phyloP scores from a whole-genome alignment of 306 rosid genomes.

The Begonia loranthoides region DNA sequence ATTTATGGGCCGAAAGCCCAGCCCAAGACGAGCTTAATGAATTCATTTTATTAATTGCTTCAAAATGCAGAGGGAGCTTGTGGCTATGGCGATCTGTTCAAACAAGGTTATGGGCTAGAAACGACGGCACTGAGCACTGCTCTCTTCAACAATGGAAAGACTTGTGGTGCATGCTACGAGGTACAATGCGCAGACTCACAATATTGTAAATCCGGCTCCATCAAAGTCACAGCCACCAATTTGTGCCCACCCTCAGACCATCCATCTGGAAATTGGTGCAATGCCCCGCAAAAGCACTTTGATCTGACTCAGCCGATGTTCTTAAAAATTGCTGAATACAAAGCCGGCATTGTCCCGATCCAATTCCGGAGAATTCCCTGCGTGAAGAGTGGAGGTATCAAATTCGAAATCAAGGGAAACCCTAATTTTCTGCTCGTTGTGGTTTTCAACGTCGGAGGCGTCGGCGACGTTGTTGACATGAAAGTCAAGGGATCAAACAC shows the following conservation, averaged over 20 bases:
- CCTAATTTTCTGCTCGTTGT: constrained; percentile 13
- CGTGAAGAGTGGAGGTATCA: constrained; percentile 16
- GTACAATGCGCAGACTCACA: constrained; percentile 17
- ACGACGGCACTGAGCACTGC: constrained; percentile 31
- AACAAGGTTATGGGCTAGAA: constrained; percentile 33
- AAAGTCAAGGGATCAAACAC: constrained; percentile 12
- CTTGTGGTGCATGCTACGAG: constrained; percentile 32
- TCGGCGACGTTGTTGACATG: constrained; percentile 16
- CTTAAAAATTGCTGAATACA: constrained; percentile 7
- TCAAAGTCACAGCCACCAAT: constrained; percentile 26
- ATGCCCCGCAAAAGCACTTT: constrained; percentile 31
- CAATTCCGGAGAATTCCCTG: constrained; percentile 8
- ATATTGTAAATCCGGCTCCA: constrained; percentile 21
- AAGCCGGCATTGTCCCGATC: constrained; percentile 26
- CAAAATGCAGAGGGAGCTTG: constrained; percentile 29
- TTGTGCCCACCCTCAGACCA: constrained; percentile 23
- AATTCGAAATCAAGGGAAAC: constrained; percentile 26
- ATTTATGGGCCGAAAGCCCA: too few species aligned
- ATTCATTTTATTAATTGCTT: too few species aligned
- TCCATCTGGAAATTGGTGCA: constrained; percentile 19
- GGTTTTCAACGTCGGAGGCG: constrained; percentile 27
- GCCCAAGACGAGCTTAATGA: too few species aligned
- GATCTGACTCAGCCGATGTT: constrained; percentile 33
- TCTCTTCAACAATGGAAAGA: constrained; percentile 23
- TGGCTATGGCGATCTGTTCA: constrained; percentile 22